These are phyloP conservation scores for Pilaira anomala DNA, from an alignment of 192 early-diverging fungal genomes.

Conservation along the genomic window DNA sequence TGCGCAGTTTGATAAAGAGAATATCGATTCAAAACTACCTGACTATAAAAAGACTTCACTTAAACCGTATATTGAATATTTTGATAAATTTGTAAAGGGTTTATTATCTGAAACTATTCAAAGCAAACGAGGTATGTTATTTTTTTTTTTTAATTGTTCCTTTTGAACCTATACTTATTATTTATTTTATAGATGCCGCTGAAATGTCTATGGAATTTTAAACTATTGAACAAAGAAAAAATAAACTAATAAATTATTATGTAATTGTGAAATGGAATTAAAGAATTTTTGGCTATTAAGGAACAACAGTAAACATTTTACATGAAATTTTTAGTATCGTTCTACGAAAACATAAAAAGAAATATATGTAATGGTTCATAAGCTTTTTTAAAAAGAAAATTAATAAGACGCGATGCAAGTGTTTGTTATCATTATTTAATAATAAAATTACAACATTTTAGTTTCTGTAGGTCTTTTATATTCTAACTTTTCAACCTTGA, in stretches of 20 bases:
- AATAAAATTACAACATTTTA: conserved; percentile 35
- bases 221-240: too few species aligned
- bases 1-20: conserved; percentile 1
- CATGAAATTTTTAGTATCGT: too few species aligned
- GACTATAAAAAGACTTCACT: conserved; percentile 60
- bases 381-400: too few species aligned
- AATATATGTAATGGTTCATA: too few species aligned
- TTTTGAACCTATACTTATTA: not conserved
- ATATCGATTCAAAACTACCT: conserved; percentile 35
- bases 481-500: conserved; percentile 92
- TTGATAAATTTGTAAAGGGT: conserved; percentile 64
- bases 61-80: conserved; percentile 55
- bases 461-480: conserved; percentile 60
- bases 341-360: too few species aligned
- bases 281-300: too few species aligned
- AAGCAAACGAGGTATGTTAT: not conserved
- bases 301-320: too few species aligned
- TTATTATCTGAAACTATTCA: conserved; percentile 37
- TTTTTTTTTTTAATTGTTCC: conserved; percentile 1
- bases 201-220: too few species aligned
- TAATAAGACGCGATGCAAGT: too few species aligned
- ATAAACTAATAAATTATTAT: too few species aligned
- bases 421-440: too few species aligned
- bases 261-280: too few species aligned
- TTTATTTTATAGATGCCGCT: not conserved